Conservation (phyloP, 257 asterid species). For the Solanum pinnatisectum region DNA sequence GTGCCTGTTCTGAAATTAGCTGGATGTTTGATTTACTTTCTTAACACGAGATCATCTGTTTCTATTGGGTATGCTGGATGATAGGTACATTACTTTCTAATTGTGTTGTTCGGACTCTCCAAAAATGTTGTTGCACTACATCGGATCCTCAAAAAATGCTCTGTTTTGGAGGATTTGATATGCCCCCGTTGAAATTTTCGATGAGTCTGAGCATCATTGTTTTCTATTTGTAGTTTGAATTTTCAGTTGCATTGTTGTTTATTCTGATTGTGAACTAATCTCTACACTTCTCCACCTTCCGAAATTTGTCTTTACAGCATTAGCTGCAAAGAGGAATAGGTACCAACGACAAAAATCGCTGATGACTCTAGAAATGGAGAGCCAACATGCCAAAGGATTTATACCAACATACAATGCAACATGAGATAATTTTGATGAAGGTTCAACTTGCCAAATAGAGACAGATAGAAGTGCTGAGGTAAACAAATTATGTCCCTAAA, state of each 20-base stretch:
- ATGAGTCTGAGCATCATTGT: not conserved
- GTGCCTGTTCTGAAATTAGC: not conserved
- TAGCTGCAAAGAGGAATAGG: constrained; percentile 78
- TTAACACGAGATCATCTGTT: not conserved
- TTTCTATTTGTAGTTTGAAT: not conserved
- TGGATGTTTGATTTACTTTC: not conserved
- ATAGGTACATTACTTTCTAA: not conserved
- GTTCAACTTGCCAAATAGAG: constrained; percentile 8
- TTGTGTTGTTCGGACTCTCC: not conserved
- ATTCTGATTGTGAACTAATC: not conserved
- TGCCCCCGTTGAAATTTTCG: not conserved
- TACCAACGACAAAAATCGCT: constrained; percentile 83
- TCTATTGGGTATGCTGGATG: not conserved
- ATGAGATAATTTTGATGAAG: constrained; percentile 24
- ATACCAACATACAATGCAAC: constrained; percentile 59
- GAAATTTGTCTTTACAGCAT: constrained; percentile 33
- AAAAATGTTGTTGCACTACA: not conserved
- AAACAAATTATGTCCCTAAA: constrained; percentile 9
- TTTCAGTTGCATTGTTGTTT: not conserved
- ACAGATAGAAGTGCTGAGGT: constrained; percentile 4
- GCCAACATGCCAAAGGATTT: constrained; percentile 97
- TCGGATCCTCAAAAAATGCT: not conserved
- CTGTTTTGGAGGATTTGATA: not conserved
- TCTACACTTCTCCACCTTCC: not conserved
- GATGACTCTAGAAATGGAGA: constrained; percentile 91